A percentile compares a stretch with the other conserved stretches of the same genome.
phyloP scores from a whole-genome alignment of 2,329 filamentous ascomycete genomes.

The Ceratocystis harringtonii region DNA sequence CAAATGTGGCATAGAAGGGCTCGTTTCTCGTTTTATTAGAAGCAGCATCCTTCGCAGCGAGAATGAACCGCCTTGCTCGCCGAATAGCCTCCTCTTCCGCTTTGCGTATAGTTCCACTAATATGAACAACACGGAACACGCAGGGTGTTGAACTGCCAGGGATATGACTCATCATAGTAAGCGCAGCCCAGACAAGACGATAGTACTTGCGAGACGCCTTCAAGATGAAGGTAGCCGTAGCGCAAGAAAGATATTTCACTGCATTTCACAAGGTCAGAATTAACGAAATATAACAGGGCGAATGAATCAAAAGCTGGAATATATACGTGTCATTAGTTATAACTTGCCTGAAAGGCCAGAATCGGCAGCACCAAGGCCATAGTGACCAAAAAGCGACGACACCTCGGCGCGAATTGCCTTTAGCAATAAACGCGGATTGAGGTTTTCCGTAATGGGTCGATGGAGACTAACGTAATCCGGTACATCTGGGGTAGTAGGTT shows the following conservation, averaged over 20 bases:
- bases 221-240: slow-evolving; percentile 90
- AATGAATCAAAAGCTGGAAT: not conserved
- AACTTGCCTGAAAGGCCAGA: slow-evolving; percentile 50
- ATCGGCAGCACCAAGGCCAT: slow-evolving; percentile 61
- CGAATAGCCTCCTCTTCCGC: slow-evolving; percentile 79
- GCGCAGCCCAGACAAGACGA: slow-evolving; percentile 74
- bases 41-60: slow-evolving; percentile 43
- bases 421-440: slow-evolving; percentile 51
- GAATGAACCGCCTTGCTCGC: slow-evolving; percentile 55
- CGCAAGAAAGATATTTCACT: slow-evolving; percentile 86
- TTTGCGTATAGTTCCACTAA: slow-evolving; percentile 87
- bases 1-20: slow-evolving; percentile 18
- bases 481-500: slow-evolving; percentile 28
- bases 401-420: slow-evolving; percentile 58
- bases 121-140: slow-evolving; percentile 69
- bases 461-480: slow-evolving; percentile 58
- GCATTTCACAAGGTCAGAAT: slow-evolving; percentile 10
- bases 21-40: not conserved
- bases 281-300: not conserved
- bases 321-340: not conserved
- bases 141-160: slow-evolving; percentile 49
- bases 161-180: slow-evolving; percentile 63
- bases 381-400: slow-evolving; percentile 68
- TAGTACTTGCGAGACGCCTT: slow-evolving; percentile 70
- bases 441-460: slow-evolving; percentile 57